A percentile compares a stretch with the other conserved stretches of the same genome.
These are phyloP conservation scores for Meyerozyma sp. DNA, from an alignment of 1,139 yeast species.

Conservation along the genomic window DNA sequence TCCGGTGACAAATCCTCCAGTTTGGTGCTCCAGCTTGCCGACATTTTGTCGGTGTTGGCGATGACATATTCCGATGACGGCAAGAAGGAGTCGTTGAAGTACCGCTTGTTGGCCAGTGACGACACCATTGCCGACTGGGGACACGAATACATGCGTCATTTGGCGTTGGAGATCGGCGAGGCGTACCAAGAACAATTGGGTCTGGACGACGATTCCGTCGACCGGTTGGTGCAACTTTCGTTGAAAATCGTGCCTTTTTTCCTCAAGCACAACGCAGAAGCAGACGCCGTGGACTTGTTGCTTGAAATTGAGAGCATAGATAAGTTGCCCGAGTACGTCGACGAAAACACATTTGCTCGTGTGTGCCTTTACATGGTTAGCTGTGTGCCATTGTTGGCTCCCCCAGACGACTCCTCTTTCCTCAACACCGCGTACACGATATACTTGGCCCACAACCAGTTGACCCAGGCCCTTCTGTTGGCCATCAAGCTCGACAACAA, in stretches of 20 bases:
- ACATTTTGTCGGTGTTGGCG: constrained; percentile 85
- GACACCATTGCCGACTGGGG: constrained; percentile 83
- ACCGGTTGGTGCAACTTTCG: constrained; percentile 58
- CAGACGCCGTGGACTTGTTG: constrained; percentile 93
- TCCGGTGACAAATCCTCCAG: constrained; percentile 24
- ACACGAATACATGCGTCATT: constrained; percentile 93
- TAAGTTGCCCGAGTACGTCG: constrained; percentile 76
- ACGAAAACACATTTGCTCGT: constrained; percentile 76
- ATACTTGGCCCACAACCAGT: constrained; percentile 70
- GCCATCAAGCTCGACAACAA: constrained; percentile 90
- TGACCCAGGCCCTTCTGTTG: constrained; percentile 84
- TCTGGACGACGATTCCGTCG: constrained; percentile 35
- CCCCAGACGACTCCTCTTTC: constrained; percentile 87
- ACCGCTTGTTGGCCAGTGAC: constrained; percentile 57
- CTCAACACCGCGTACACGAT: constrained; percentile 88
- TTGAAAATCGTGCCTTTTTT: constrained; percentile 84
- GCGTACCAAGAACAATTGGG: constrained; percentile 69
- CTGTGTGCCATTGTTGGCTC: constrained; percentile 92
- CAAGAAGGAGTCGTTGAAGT: constrained; percentile 73
- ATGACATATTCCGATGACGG: constrained; percentile 92
- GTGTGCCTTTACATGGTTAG: constrained; percentile 93
- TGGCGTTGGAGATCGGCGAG: constrained; percentile 92
- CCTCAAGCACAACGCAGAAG: constrained; percentile 93
- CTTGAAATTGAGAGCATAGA: constrained; percentile 87
- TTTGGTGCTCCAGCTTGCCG: constrained; percentile 48